phyloP scores from a whole-genome alignment of 2,329 filamentous ascomycete species.

The Fusarium liriodendri region DNA sequence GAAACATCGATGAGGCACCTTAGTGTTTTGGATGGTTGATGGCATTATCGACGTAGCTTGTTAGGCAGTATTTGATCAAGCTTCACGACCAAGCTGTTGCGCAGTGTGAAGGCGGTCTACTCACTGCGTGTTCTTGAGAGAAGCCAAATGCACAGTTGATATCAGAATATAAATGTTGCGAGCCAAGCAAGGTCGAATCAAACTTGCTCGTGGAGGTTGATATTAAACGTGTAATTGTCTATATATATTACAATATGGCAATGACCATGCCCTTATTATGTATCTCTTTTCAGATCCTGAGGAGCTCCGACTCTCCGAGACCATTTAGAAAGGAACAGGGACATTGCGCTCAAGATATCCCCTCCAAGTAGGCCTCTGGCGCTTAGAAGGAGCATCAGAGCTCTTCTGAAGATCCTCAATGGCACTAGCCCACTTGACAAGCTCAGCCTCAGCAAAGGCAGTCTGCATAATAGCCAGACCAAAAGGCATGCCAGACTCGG shows the following conservation, averaged over 20 bases:
- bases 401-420: conserved; percentile 68
- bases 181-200: not conserved
- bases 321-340: conserved; percentile 48
- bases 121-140: not conserved
- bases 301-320: not conserved
- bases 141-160: not conserved
- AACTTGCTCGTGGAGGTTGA: not conserved
- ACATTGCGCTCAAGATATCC: conserved; percentile 61
- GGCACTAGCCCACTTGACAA: conserved; percentile 72
- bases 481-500: conserved; percentile 68
- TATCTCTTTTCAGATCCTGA: not conserved
- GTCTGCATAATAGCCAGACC: conserved; percentile 69
- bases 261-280: not conserved
- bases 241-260: not conserved
- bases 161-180: not conserved
- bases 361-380: conserved; percentile 63
- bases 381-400: conserved; percentile 56
- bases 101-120: not conserved
- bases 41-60: not conserved
- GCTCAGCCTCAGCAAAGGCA: conserved; percentile 67
- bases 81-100: not conserved
- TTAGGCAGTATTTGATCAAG: not conserved
- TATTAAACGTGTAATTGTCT: not conserved
- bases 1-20: not conserved
- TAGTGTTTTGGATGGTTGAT: not conserved